Evolutionary conservation across 345 rosid species (phyloP).

Genomic region (Toxicodendron radicans): DNA sequence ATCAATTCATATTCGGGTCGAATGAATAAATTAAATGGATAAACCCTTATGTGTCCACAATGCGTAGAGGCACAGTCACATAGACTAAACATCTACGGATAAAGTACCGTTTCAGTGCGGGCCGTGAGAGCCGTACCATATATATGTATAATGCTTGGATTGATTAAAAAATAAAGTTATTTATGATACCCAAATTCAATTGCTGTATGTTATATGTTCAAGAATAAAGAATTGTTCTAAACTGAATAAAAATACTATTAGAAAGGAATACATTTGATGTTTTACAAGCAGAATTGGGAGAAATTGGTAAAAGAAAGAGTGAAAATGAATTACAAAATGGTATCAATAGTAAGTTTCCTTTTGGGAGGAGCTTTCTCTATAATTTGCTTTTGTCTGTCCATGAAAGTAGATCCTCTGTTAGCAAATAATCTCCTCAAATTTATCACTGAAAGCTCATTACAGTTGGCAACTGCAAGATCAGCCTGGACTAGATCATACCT

Average conservation of each 20-base stretch:
- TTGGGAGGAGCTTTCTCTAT: constrained; percentile 71
- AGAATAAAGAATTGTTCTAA: too few species aligned
- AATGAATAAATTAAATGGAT: too few species aligned
- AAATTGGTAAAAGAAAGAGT: not conserved
- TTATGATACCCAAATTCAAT: too few species aligned
- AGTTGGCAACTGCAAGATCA: constrained; percentile 78
- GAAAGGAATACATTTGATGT: constrained; percentile 8
- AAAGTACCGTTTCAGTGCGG: too few species aligned
- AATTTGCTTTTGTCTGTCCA: constrained; percentile 85
- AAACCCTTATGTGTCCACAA: too few species aligned
- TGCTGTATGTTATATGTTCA: too few species aligned
- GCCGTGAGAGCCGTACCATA: too few species aligned
- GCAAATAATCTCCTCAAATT: constrained; percentile 88
- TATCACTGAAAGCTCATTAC: constrained; percentile 87
- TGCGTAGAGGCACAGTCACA: too few species aligned
- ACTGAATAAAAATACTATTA: not conserved
- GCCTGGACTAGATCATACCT: constrained; percentile 96
- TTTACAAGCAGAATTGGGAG: not conserved
- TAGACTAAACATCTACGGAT: too few species aligned
- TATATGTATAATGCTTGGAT: too few species aligned
- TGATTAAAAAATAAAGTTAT: too few species aligned
- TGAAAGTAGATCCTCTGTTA: constrained; percentile 82
- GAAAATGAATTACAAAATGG: constrained; percentile 58
- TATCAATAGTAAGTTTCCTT: constrained; percentile 81
- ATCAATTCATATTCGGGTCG: too few species aligned